These are phyloP conservation scores for Filosporella fistucella DNA, from an alignment of 495 filamentous ascomycete species.

Conservation along the genomic window DNA sequence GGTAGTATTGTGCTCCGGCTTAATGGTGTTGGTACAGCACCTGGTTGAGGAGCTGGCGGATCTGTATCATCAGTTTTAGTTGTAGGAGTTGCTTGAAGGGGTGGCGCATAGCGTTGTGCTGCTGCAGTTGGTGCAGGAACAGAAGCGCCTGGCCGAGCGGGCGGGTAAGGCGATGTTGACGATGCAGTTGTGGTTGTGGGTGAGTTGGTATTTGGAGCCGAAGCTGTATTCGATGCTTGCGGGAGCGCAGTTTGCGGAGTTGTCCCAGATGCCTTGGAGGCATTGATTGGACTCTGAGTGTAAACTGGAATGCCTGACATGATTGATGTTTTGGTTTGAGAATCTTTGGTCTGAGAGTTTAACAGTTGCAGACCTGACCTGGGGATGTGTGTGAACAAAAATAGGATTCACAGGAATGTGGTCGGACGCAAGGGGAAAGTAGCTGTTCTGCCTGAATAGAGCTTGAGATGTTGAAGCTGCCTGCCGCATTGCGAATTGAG, in stretches of 20 bases:
- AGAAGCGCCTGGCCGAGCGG: conserved; percentile 17
- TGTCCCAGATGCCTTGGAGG: conserved; percentile 30
- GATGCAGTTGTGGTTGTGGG: conserved; percentile 11
- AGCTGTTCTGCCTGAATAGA: too few species aligned
- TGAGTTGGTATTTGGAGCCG: neutral
- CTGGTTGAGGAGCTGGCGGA: conserved; percentile 46
- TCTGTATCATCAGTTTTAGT: conserved; percentile 19
- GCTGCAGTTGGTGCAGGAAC: conserved; percentile 19
- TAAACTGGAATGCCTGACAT: conserved; percentile 48
- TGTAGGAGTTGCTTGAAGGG: conserved; percentile 25
- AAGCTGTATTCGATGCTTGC: neutral
- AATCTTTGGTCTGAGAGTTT: too few species aligned
- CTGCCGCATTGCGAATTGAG: too few species aligned
- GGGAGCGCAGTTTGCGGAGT: conserved; percentile 30
- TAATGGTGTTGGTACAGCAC: conserved; percentile 31
- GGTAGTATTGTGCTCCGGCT: conserved; percentile 35
- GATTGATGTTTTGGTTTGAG: too few species aligned
- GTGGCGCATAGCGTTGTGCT: conserved; percentile 10
- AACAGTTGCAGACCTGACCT: too few species aligned
- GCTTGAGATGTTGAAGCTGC: too few species aligned
- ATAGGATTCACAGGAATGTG: too few species aligned
- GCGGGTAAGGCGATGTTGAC: conserved; percentile 16
- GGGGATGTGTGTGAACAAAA: too few species aligned
- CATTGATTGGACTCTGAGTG: conserved; percentile 43
- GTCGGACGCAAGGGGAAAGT: too few species aligned